phyloP scores from a whole-genome alignment of 2,329 filamentous ascomycete genomes.

The Coniella lustricola region DNA sequence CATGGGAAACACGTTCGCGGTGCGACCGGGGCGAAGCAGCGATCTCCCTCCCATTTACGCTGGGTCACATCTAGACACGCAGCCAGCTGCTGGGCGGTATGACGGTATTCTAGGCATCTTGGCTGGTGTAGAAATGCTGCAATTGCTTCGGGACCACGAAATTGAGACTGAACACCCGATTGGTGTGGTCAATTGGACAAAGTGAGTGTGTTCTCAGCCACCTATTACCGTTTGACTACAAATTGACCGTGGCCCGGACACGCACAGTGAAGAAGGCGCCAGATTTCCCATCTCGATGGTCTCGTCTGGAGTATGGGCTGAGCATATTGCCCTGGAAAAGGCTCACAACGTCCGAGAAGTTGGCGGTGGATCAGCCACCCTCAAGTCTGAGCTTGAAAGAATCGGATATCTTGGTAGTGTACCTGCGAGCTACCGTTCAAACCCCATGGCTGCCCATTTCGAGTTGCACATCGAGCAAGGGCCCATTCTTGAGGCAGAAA shows the following conservation, averaged over 20 bases:
- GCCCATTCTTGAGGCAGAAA: constrained; percentile 59
- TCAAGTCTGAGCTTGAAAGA: constrained; percentile 61
- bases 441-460: constrained; percentile 69
- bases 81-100: constrained; percentile 60
- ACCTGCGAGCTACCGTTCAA: constrained; percentile 48
- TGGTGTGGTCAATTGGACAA: constrained; percentile 74
- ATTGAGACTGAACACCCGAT: constrained; percentile 64
- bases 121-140: constrained; percentile 67
- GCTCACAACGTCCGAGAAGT: constrained; percentile 60
- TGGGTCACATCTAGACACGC: constrained; percentile 63
- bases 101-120: constrained; percentile 72
- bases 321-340: constrained; percentile 50
- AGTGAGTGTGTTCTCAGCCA: constrained; percentile 32
- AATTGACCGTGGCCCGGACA: neutral
- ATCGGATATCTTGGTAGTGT: constrained; percentile 62
- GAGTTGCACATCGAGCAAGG: constrained; percentile 84
- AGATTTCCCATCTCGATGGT: constrained; percentile 72
- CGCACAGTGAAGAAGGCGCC: constrained; percentile 65
- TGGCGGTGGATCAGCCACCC: constrained; percentile 50
- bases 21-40: constrained; percentile 53
- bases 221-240: neutral
- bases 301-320: constrained; percentile 70
- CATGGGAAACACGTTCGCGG: constrained; percentile 77
- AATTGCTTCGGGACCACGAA: constrained; percentile 57
- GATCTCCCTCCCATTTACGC: constrained; percentile 59